Conservation (phyloP, 768 basidiomycete species). For the Lentinula detonsa region DNA sequence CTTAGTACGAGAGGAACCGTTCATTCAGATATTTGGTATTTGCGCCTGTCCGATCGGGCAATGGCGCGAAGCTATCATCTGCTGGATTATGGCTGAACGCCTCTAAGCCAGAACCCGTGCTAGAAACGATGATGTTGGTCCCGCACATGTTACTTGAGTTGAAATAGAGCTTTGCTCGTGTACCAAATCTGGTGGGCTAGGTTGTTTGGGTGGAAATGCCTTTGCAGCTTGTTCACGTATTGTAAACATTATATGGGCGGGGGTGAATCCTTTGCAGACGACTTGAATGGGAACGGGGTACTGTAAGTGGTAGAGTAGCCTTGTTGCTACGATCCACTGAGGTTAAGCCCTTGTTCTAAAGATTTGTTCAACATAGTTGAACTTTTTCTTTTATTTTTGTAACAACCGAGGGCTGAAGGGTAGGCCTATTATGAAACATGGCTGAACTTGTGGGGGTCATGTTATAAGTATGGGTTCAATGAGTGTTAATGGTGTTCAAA, state of each 20-base stretch:
- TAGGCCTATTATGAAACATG: constrained; percentile 19
- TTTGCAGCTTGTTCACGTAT: constrained; percentile 45
- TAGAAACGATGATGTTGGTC: constrained; percentile 68
- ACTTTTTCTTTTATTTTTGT: constrained; percentile 32
- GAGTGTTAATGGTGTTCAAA: no score
- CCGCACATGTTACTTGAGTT: constrained; percentile 60
- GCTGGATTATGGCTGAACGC: constrained; percentile 83
- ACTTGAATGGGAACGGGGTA: constrained; percentile 72
- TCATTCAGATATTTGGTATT: constrained; percentile 71
- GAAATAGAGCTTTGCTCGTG: constrained; percentile 67
- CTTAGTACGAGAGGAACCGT: constrained; percentile 44
- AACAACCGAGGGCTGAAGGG: constrained; percentile 30
- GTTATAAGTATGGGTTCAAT: no score
- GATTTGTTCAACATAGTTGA: constrained; percentile 55
- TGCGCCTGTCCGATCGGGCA: constrained; percentile 74
- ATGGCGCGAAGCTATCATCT: constrained; percentile 77
- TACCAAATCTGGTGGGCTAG: constrained; percentile 56
- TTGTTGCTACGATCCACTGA: constrained; percentile 76
- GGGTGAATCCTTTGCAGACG: constrained; percentile 76
- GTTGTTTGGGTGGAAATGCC: constrained; percentile 48
- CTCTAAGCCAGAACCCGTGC: constrained; percentile 81
- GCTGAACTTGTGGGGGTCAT: no score
- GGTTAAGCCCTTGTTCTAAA: constrained; percentile 69
- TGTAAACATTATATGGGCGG: constrained; percentile 62
- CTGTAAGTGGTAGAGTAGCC: constrained; percentile 76